phyloP scores from a whole-genome alignment of 176 grass and related monocot species.

The Thinopyrum elongatum region DNA sequence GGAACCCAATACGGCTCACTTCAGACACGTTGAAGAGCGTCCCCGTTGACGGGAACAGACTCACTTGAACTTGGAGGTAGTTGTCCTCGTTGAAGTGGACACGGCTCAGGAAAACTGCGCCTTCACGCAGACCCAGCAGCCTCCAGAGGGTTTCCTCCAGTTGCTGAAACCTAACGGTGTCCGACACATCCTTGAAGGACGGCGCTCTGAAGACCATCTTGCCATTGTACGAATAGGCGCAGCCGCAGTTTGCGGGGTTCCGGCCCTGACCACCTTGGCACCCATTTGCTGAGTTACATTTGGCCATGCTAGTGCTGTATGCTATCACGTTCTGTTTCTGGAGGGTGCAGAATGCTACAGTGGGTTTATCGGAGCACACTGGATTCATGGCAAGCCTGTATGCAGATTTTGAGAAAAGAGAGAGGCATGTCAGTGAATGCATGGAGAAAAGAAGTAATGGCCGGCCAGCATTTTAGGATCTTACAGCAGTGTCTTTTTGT shows the following conservation, averaged over 20 bases:
- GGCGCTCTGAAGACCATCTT: constrained; percentile 76
- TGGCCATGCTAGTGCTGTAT: constrained; percentile 56
- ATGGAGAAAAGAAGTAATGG: neutral
- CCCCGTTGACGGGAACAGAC: constrained; percentile 60
- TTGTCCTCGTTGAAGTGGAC: constrained; percentile 42
- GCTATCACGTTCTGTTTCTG: constrained; percentile 7
- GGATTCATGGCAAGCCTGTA: constrained; percentile 64
- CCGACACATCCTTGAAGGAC: constrained; percentile 43
- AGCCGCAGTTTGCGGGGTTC: constrained; percentile 64
- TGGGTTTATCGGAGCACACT: neutral
- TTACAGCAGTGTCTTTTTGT: constrained; percentile 54
- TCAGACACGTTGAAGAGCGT: constrained; percentile 42
- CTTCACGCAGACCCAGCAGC: constrained; percentile 21
- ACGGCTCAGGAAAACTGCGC: constrained; percentile 33
- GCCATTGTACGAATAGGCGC: constrained; percentile 63
- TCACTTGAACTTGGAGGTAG: constrained; percentile 56
- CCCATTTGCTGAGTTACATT: constrained; percentile 13
- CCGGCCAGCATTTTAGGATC: neutral
- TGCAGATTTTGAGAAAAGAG: neutral
- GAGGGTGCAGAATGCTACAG: constrained; percentile 29
- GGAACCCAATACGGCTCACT: constrained; percentile 39
- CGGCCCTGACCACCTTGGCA: constrained; percentile 41
- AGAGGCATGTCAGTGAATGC: neutral
- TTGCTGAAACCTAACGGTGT: constrained; percentile 35
- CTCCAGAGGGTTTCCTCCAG: constrained; percentile 44